Conservation (phyloP, 306 rosid genomes). For the Pyrus pyrifolia region DNA sequence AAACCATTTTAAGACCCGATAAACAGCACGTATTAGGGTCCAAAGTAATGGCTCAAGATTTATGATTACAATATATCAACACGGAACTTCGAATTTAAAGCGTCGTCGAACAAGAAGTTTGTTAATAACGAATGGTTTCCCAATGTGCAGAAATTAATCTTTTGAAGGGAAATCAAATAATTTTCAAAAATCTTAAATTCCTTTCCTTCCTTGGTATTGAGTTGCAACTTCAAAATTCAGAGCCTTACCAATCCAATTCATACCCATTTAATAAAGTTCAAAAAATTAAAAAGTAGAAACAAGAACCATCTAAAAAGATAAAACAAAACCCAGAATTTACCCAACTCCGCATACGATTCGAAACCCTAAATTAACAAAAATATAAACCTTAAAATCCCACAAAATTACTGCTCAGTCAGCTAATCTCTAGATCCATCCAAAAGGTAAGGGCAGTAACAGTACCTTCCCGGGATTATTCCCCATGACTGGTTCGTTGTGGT, state of each 20-base stretch:
- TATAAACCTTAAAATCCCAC: not conserved
- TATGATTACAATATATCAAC: not conserved
- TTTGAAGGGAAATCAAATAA: not conserved
- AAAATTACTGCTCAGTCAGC: conserved; percentile 4
- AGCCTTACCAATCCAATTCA: not conserved
- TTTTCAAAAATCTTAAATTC: not conserved
- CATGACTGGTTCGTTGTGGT: conserved; percentile 43
- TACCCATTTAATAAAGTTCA: not conserved
- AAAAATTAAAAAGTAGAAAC: not conserved
- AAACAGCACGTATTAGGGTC: not conserved
- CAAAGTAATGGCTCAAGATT: not conserved
- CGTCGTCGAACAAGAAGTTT: not conserved
- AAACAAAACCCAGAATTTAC: not conserved
- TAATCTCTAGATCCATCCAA: not conserved
- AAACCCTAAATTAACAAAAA: conserved; percentile 13
- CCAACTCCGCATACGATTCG: conserved; percentile 1
- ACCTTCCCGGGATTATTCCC: conserved; percentile 53
- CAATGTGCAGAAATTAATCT: not conserved
- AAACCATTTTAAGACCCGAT: not conserved
- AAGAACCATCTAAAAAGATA: not conserved
- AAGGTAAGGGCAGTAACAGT: not conserved
- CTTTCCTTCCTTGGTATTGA: not conserved
- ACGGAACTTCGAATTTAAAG: not conserved
- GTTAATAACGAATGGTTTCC: not conserved
- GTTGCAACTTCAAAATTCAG: not conserved